These are phyloP conservation scores for Pneumocystis oryctolagi DNA, from an alignment of 1,139 yeast genomes.

Conservation along the genomic window DNA sequence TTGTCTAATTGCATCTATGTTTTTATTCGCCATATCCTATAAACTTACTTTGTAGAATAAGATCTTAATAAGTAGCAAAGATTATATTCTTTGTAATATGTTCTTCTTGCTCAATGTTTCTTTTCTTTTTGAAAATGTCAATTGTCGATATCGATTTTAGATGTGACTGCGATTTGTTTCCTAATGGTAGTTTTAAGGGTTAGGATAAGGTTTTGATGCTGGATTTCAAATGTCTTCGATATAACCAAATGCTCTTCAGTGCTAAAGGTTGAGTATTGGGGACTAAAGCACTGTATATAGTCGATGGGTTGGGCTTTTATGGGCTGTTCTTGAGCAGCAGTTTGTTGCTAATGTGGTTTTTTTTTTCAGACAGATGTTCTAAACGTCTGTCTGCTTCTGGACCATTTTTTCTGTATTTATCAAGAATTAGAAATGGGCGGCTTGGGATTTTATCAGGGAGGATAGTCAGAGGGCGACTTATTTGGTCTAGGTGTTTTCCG, in stretches of 20 bases:
- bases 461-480: background rate
- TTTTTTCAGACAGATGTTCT: background rate
- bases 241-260: too few relatives aligned
- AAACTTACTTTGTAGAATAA: background rate
- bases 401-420: background rate
- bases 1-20: background rate
- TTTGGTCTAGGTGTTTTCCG: background rate
- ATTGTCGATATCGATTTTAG: too few relatives aligned
- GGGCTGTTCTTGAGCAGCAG: background rate
- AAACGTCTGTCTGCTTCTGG: background rate
- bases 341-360: background rate
- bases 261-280: background rate
- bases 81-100: too few relatives aligned
- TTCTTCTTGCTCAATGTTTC: too few relatives aligned
- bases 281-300: background rate
- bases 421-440: background rate
- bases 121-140: too few relatives aligned
- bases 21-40: background rate
- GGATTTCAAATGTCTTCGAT: background rate
- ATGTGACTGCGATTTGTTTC: background rate
- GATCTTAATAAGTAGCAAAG: too few relatives aligned
- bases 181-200: background rate
- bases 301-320: background rate
- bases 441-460: background rate
- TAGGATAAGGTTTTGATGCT: background rate